These are phyloP conservation scores for Fusarium nodosum DNA, from an alignment of 2,329 filamentous ascomycete genomes.

Conservation along the genomic window DNA sequence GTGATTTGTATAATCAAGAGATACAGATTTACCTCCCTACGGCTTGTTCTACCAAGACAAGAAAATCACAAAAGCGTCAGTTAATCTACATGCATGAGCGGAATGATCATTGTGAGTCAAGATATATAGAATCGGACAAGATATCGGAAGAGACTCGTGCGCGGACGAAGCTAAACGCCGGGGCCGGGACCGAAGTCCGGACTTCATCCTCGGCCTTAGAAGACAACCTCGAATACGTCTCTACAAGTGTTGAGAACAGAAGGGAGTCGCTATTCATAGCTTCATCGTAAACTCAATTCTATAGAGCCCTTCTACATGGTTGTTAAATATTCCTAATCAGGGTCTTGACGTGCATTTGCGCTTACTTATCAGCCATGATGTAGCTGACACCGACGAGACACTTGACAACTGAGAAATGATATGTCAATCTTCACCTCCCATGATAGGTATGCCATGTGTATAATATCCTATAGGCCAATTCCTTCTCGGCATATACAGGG, in stretches of 20 bases:
- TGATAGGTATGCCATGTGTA: neutral
- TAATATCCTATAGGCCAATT: neutral
- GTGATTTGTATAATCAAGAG: neutral
- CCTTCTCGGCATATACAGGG: neutral
- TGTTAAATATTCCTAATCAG: neutral
- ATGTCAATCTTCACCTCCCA: neutral
- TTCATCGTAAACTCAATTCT: accelerated
- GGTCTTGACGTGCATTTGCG: neutral
- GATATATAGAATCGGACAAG: neutral
- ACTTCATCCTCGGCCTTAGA: conserved; percentile 20
- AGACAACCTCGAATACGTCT: neutral
- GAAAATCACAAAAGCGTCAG: neutral
- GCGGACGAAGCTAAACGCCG: neutral
- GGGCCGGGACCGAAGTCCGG: conserved; percentile 26
- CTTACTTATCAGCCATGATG: neutral
- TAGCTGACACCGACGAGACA: neutral
- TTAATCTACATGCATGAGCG: neutral
- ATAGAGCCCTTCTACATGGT: too few species aligned
- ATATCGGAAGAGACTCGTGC: conserved; percentile 7
- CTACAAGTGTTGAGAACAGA: neutral
- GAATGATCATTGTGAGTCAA: neutral
- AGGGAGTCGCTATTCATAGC: neutral
- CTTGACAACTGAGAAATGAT: conserved; percentile 7
- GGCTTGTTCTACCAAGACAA: neutral
- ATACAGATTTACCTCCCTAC: neutral